Evolutionary conservation across 2,329 filamentous ascomycete species (phyloP).

Genomic region (Neodidymelliopsis sp.): DNA sequence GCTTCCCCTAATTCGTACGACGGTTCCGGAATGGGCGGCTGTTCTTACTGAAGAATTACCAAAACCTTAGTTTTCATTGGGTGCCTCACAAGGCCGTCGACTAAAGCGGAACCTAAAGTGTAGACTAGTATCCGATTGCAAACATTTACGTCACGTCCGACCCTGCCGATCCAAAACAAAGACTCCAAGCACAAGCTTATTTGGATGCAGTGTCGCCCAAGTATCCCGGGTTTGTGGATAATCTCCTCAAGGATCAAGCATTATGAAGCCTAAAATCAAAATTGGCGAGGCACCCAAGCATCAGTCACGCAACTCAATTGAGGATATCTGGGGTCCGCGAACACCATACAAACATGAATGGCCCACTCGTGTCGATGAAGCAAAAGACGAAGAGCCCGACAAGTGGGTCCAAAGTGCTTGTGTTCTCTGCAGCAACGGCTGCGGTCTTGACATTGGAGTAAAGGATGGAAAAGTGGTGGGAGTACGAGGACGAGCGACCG

Average conservation of each 20-base stretch:
- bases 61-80: background rate
- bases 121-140: slow-evolving; percentile 1
- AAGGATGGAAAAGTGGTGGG: slow-evolving; percentile 7
- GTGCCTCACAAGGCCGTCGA: background rate
- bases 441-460: slow-evolving; percentile 5
- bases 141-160: slow-evolving; percentile 11
- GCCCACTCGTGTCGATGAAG: slow-evolving; percentile 11
- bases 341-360: slow-evolving; percentile 5
- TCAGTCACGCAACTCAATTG: slow-evolving; percentile 10
- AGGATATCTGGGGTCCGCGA: slow-evolving; percentile 9
- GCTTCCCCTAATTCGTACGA: background rate
- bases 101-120: background rate
- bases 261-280: slow-evolving; percentile 6
- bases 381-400: slow-evolving; percentile 7
- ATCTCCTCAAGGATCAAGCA: background rate
- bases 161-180: slow-evolving; percentile 3
- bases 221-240: background rate
- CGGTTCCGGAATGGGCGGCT: background rate
- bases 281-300: slow-evolving; percentile 10
- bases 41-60: background rate
- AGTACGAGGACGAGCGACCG: slow-evolving; percentile 6
- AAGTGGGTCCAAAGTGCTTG: slow-evolving; percentile 12
- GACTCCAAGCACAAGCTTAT: background rate
- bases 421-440: slow-evolving; percentile 11
- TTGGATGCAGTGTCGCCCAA: slow-evolving; percentile 3